A percentile compares a stretch with the other conserved stretches of the same genome.
These are phyloP conservation scores for Truncatella angustata DNA, from an alignment of 2,329 filamentous ascomycete genomes.

Conservation along the genomic window DNA sequence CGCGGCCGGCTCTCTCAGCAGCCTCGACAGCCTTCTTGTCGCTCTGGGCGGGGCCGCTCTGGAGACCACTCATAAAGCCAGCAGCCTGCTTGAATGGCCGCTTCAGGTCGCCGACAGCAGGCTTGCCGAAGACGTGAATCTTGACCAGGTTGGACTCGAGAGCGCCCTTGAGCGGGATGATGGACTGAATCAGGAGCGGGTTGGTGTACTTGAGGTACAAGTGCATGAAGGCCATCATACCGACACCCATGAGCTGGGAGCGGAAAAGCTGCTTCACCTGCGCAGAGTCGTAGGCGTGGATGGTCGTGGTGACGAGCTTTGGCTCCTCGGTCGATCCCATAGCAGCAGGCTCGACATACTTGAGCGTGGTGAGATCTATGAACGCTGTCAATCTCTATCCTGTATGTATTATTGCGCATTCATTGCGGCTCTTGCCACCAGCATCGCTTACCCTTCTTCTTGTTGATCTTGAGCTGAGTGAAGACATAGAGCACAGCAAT, in stretches of 20 bases:
- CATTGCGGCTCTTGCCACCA: not conserved
- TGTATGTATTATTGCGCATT: constrained; percentile 4
- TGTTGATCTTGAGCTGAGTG: constrained; percentile 81
- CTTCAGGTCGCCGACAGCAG: constrained; percentile 87
- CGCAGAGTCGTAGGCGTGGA: constrained; percentile 88
- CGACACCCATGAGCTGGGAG: constrained; percentile 90
- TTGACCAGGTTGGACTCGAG: constrained; percentile 95
- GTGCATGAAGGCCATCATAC: constrained; percentile 99
- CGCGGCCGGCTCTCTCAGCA: constrained; percentile 71
- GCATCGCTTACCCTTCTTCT: constrained; percentile 80
- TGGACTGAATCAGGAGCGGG: constrained; percentile 96
- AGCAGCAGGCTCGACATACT: constrained; percentile 94
- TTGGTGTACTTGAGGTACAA: constrained; percentile 99
- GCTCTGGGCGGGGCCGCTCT: constrained; percentile 74
- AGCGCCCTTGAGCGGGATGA: constrained; percentile 94
- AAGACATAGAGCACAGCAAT: constrained; percentile 85
- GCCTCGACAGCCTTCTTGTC: constrained; percentile 87
- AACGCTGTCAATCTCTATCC: not conserved
- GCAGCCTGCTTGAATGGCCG: constrained; percentile 87
- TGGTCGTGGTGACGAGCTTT: constrained; percentile 94
- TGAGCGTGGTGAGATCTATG: constrained; percentile 90
- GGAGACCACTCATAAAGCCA: constrained; percentile 79
- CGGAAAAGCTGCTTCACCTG: constrained; percentile 87
- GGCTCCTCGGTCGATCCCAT: constrained; percentile 93
- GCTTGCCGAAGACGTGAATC: constrained; percentile 86